Conservation (phyloP, 805 yeast genomes). For the Candida odintsovae region DNA sequence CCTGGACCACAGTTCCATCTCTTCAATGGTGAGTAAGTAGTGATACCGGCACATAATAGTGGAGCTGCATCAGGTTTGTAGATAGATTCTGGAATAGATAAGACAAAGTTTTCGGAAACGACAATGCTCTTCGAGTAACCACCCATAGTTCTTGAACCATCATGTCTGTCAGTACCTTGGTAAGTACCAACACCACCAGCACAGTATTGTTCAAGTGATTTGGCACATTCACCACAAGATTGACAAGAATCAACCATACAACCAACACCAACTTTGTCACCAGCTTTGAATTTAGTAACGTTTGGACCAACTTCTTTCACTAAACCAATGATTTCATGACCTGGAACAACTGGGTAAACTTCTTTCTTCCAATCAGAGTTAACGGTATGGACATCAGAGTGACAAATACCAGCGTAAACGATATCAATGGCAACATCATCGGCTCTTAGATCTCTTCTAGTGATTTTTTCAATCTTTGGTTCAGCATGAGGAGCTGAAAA, state of each 20-base stretch:
- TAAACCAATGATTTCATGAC: slow-evolving; percentile 82
- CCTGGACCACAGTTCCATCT: not conserved
- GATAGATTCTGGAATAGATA: not conserved
- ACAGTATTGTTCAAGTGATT: not conserved
- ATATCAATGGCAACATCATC: not conserved
- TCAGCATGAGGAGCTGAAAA: not conserved
- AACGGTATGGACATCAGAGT: slow-evolving; percentile 64
- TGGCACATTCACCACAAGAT: not conserved
- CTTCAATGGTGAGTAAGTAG: not conserved
- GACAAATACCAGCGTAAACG: slow-evolving; percentile 68
- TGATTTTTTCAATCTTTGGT: not conserved
- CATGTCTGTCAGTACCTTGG: not conserved
- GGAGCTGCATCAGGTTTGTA: not conserved
- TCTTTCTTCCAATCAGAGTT: not conserved
- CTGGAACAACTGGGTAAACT: slow-evolving; percentile 77
- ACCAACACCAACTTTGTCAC: slow-evolving; percentile 61
- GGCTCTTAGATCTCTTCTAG: not conserved
- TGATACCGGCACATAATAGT: not conserved
- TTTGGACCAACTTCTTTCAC: slow-evolving; percentile 63
- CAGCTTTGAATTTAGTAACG: slow-evolving; percentile 63
- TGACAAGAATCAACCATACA: not conserved
- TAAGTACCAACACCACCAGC: not conserved
- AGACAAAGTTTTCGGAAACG: not conserved
- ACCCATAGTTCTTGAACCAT: not conserved
- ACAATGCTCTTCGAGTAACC: not conserved